Conservation (phyloP, 129 eudicot species). For the Artemisia tridentata region DNA sequence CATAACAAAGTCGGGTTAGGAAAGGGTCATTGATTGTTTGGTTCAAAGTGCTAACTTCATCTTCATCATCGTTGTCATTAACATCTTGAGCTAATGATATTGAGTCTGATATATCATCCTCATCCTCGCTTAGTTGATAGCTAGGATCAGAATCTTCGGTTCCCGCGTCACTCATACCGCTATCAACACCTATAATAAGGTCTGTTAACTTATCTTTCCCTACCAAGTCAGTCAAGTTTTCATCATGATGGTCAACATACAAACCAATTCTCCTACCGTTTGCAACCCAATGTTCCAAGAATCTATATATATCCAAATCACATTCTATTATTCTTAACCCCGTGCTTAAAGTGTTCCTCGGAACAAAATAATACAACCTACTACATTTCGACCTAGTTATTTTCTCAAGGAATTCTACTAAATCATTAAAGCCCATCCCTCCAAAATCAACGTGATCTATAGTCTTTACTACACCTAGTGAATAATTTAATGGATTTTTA, state of each 20-base stretch:
- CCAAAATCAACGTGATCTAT: background rate
- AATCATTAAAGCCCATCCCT: no score
- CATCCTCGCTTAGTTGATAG: background rate
- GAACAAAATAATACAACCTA: constrained; percentile 12
- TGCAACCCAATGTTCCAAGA: background rate
- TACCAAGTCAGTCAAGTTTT: background rate
- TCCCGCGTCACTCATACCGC: background rate
- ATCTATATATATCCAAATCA: constrained; percentile 15
- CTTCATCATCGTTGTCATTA: background rate
- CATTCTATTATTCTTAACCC: constrained; percentile 8
- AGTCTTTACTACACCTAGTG: background rate
- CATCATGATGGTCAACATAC: constrained; percentile 8
- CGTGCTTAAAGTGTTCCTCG: background rate
- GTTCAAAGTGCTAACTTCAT: background rate
- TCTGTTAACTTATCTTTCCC: constrained; percentile 5
- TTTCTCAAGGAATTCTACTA: constrained; percentile 6
- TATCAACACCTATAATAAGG: background rate
- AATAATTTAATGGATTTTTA: background rate
- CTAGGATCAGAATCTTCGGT: background rate
- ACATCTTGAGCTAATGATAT: background rate
- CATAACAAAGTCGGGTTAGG: background rate
- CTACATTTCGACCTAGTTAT: constrained; percentile 1
- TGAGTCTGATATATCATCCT: background rate
- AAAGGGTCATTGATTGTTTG: background rate
- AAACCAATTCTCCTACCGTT: background rate